Conservation (phyloP, 2,329 filamentous ascomycete genomes). For the Penicillium sp. region DNA sequence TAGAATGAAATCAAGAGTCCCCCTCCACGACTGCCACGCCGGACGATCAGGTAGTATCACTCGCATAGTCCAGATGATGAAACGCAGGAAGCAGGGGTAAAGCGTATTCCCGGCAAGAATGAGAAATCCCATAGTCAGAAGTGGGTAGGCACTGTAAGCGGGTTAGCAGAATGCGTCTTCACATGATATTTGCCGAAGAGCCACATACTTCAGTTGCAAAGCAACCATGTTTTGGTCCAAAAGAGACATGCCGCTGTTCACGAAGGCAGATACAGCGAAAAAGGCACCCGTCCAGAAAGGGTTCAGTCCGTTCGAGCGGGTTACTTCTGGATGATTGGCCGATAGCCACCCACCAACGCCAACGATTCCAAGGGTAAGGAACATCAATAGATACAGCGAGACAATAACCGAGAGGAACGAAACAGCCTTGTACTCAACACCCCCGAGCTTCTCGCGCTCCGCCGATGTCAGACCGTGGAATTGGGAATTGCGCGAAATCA, state of each 20-base stretch:
- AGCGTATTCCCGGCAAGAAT: constrained; percentile 65
- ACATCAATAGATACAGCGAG: constrained; percentile 48
- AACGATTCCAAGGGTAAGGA: constrained; percentile 47
- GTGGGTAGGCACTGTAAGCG: constrained; percentile 34
- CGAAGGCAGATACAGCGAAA: constrained; percentile 55
- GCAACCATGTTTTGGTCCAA: constrained; percentile 54
- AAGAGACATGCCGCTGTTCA: constrained; percentile 55
- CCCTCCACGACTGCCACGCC: constrained; percentile 30
- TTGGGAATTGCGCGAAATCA: constrained; percentile 49
- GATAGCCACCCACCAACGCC: constrained; percentile 50
- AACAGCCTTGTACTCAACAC: constrained; percentile 45
- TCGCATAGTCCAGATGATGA: constrained; percentile 55
- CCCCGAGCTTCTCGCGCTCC: constrained; percentile 44
- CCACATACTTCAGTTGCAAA: constrained; percentile 37
- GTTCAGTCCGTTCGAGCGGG: constrained; percentile 48
- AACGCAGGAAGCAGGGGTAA: constrained; percentile 62
- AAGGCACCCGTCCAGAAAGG: constrained; percentile 51
- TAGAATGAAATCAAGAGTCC: constrained; percentile 36
- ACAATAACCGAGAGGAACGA: constrained; percentile 37
- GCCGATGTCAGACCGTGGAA: constrained; percentile 48
- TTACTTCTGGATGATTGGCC: constrained; percentile 40
- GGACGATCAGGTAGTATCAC: constrained; percentile 28
- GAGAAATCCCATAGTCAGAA: constrained; percentile 53
- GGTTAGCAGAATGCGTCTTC: constrained; percentile 7
- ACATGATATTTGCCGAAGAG: background rate